Evolutionary conservation across 2,329 filamentous ascomycete species (phyloP).

Genomic region (Aureobasidium sp.): DNA sequence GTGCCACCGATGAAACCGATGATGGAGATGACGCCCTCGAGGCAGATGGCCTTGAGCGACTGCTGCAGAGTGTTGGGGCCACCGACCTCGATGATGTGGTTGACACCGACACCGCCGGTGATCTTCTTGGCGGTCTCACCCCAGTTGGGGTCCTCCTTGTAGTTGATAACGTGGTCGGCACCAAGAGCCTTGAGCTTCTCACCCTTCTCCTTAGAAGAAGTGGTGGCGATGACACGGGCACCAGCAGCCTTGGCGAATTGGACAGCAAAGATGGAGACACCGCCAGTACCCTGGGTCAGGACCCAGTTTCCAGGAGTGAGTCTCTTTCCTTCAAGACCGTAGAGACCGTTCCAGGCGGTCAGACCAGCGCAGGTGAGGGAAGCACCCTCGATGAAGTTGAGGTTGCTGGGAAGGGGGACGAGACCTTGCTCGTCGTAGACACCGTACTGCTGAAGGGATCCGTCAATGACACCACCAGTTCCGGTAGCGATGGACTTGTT

Average conservation of each 20-base stretch:
- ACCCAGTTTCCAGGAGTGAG: constrained; percentile 42
- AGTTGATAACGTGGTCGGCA: constrained; percentile 53
- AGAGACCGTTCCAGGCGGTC: constrained; percentile 49
- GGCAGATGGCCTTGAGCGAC: constrained; percentile 34
- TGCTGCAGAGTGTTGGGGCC: constrained; percentile 55
- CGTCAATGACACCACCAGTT: constrained; percentile 62
- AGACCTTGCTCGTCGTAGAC: constrained; percentile 62
- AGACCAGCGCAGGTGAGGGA: constrained; percentile 43
- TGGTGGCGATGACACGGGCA: constrained; percentile 53
- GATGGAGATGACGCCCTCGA: constrained; percentile 50
- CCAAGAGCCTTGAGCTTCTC: constrained; percentile 46
- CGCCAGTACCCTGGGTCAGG: constrained; percentile 64
- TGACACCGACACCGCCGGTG: constrained; percentile 50
- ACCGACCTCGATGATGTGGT: constrained; percentile 61
- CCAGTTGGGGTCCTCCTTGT: constrained; percentile 47
- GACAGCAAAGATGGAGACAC: constrained; percentile 60
- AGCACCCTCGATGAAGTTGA: constrained; percentile 41
- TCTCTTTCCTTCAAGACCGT: constrained; percentile 38
- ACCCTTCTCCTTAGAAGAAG: constrained; percentile 45
- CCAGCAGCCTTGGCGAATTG: constrained; percentile 50
- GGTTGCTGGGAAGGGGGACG: constrained; percentile 53
- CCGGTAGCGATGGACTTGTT: constrained; percentile 42
- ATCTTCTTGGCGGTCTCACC: constrained; percentile 47
- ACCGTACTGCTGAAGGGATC: constrained; percentile 60
- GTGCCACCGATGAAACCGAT: constrained; percentile 53